Base-by-base conservation (phyloP, 2,329 filamentous ascomycete genomes). In the Aspergillus piperis region DNA sequence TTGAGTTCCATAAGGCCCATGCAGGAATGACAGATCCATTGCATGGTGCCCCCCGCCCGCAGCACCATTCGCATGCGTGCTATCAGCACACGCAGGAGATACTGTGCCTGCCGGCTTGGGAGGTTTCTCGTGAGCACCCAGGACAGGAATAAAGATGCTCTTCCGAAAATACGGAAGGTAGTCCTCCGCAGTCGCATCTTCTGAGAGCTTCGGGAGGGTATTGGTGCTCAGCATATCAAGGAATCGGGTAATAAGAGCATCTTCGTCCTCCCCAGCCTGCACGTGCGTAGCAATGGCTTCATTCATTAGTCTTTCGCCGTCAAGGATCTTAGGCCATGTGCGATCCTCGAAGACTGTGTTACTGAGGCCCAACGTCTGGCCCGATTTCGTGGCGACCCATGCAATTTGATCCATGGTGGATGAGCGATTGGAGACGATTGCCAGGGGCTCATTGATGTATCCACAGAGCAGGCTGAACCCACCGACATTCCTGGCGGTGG, bases 401-500 rank as follows among this genome's bases (percentile, higher is more conserved):
- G 78, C 75, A 8, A 86, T 77, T 13, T 80, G 79, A 2, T 82
- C 75, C 11, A 81, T 76, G 39, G 82, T 75, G 3, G 81, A 77
- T 2, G 84, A 86, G 1, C 86, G 82, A 67, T 89, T 89, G 15
- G 85, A 88, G n/a, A 89, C 78, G 42, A 88, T 80, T 0, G 83
- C 83, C 32, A 89, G 71, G 17, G 79, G 79, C 62, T 84, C 80
- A 30, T 80, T 78, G 25, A 86, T 70, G 55, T 80, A 75, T 0
- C 86, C 86, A 70, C 86, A 88, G 2, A 86, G 78, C 7, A 89
- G 74, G 62, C 84, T 88, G 70, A 88, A 88, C 0, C 86, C 86
- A 1, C 86, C 86, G 0, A 87, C 84, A 61, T 84, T 81, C 62
- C 82, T 77, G 7, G 85, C 81, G 5, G 80, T 79, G 2, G 83